A percentile compares a stretch with the other conserved stretches of the same genome.
Evolutionary conservation across 1,139 yeast genomes (phyloP).

Genomic region (Yamadazyma kanchanaburiensis): DNA sequence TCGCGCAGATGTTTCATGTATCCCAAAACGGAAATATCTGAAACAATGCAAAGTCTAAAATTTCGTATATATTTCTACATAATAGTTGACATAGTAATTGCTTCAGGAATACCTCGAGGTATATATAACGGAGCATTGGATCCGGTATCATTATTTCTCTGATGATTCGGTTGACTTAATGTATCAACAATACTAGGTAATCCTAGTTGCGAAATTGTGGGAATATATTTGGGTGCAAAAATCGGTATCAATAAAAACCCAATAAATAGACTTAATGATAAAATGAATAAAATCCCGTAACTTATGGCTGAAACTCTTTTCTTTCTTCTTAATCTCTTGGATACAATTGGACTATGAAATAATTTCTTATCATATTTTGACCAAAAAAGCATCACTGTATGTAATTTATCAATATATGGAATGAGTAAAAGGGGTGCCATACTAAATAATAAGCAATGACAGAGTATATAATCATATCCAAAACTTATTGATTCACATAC

Average conservation of each 20-base stretch:
- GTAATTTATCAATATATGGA: slow-evolving; percentile 54
- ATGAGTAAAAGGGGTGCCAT: slow-evolving; percentile 63
- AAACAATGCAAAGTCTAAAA: neutral
- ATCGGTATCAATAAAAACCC: slow-evolving; percentile 25
- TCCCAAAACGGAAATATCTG: too few relatives aligned
- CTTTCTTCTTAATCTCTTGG: slow-evolving; percentile 18
- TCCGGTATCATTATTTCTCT: slow-evolving; percentile 64
- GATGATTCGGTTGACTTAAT: slow-evolving; percentile 54
- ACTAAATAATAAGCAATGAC: slow-evolving; percentile 58
- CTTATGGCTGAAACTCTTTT: slow-evolving; percentile 14
- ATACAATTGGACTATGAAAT: slow-evolving; percentile 24
- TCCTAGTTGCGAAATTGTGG: slow-evolving; percentile 15
- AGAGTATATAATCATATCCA: slow-evolving; percentile 67
- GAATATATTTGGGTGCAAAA: slow-evolving; percentile 19
- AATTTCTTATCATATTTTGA: slow-evolving; percentile 23
- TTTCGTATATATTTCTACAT: slow-evolving; percentile 1
- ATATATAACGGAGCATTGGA: slow-evolving; percentile 24
- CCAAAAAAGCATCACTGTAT: slow-evolving; percentile 38
- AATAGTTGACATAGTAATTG: slow-evolving; percentile 9
- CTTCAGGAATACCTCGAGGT: slow-evolving; percentile 16
- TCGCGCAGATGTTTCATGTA: too few relatives aligned
- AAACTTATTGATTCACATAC: slow-evolving; percentile 65
- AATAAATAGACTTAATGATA: slow-evolving; percentile 13
- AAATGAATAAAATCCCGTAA: slow-evolving; percentile 20
- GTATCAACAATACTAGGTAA: slow-evolving; percentile 21